Base-by-base conservation (phyloP, 345 rosid species). In the Linum usitatissimum region DNA sequence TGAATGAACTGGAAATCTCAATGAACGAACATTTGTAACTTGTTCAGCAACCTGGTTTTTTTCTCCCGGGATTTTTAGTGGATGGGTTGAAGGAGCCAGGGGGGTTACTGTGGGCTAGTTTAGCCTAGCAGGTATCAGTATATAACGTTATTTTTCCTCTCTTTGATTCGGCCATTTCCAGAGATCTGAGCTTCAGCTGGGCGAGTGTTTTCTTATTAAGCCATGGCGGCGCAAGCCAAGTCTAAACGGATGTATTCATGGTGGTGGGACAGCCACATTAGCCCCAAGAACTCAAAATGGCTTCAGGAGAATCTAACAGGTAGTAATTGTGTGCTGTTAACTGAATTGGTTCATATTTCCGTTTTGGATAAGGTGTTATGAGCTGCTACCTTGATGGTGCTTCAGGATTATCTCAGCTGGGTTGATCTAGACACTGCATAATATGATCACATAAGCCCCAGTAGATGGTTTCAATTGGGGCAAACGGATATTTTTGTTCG, bases 241-340 rank as follows among this genome's bases (percentile, higher is more conserved):
- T 70, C 82, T 15, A 86, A 76, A 70, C 79, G 85, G 61, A 84
- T 62, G 76, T 90, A 90, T 62, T 90, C 99, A 31, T 93, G 99
- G 99, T 93, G 99, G 99, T 93, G 99, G 99, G 88, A 87, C 75
- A 90, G 99, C 83, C 97, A 93, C 75, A 83, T 80, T 34, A 83
- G 83, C 78, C 99, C 97, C 12, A 93, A 87, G 74, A 90, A 87
- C 75, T 93, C 99, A 5, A 93, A 84, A 83, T 93, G 99, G 99
- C 97, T 93, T 59, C 81, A 84, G 75, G 96, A 87, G 68, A 93
- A 90, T 83, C 96, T 93, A 64, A 80, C 97, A 68, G 99, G 99
- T 39, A 9, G 48, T 40, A 30, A 28, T 51, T 15, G 36, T 45
- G 45, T 23, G 14, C 17, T 21, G 55, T 63, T 62, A 12, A 21